These are phyloP conservation scores for Talaromyces marneffei DNA, from an alignment of 2,329 filamentous ascomycete species.

Conservation along the genomic window DNA sequence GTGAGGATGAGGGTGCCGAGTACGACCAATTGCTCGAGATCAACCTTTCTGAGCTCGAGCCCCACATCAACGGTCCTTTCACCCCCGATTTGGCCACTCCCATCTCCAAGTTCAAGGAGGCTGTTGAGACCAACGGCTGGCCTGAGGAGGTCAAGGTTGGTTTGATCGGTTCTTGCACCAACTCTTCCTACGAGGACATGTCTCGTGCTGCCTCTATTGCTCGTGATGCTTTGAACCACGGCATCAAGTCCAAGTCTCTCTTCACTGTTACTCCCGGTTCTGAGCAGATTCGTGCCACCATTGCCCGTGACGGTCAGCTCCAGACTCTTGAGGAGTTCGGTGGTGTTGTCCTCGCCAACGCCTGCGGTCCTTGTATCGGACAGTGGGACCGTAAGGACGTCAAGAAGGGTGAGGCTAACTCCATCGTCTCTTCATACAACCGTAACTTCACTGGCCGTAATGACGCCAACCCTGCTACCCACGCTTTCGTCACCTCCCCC, in stretches of 20 bases:
- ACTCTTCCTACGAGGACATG: conserved; percentile 87
- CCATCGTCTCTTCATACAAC: conserved; percentile 98
- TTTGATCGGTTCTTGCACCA: conserved; percentile 97
- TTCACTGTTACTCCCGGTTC: conserved; percentile 96
- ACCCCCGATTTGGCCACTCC: conserved; percentile 96
- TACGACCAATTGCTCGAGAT: conserved; percentile 97
- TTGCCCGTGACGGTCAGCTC: conserved; percentile 82
- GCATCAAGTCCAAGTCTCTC: conserved; percentile 84
- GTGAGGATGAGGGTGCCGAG: conserved; percentile 80
- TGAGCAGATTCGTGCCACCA: conserved; percentile 93
- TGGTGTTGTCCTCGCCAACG: conserved; percentile 89
- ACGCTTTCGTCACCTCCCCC: conserved; percentile 87
- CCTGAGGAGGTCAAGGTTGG: conserved; percentile 94
- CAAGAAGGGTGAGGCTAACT: conserved; percentile 92
- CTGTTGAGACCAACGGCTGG: conserved; percentile 92
- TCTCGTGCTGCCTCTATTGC: conserved; percentile 86
- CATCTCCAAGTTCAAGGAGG: conserved; percentile 94
- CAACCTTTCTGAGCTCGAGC: conserved; percentile 90
- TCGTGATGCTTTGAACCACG: conserved; percentile 82
- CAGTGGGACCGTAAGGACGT: conserved; percentile 95
- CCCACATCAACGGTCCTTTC: conserved; percentile 98
- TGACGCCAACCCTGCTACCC: conserved; percentile 89
- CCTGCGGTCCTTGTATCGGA: conserved; percentile 86
- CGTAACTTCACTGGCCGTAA: conserved; percentile 99
- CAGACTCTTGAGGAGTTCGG: conserved; percentile 95